phyloP scores from a whole-genome alignment of 495 filamentous ascomycete genomes.

The Neurospora pannonica region DNA sequence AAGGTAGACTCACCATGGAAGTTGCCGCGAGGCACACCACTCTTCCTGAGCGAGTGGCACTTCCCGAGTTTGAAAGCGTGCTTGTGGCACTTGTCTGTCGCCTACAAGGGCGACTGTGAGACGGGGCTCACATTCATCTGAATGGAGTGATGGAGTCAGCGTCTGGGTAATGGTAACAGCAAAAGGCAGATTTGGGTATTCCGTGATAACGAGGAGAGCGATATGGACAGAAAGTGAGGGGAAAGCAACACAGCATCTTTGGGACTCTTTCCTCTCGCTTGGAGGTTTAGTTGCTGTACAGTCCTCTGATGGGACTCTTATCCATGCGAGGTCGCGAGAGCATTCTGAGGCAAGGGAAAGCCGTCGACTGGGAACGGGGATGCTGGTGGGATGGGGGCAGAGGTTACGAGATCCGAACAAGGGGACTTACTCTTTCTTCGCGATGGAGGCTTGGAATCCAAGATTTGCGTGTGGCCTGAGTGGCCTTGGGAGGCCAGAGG shows the following conservation, averaged over 20 bases:
- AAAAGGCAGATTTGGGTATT: not conserved
- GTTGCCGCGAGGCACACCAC: not conserved
- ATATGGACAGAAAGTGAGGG: not conserved
- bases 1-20: not conserved
- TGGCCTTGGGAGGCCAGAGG: not conserved
- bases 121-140: not conserved
- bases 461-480: not conserved
- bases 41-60: not conserved
- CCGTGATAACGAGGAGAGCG: not conserved
- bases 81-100: not conserved
- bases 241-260: not conserved
- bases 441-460: not conserved
- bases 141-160: not conserved
- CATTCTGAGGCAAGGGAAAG: not conserved
- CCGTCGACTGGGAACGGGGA: not conserved
- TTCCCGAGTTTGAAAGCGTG: not conserved
- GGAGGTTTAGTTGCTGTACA: not conserved
- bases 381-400: not conserved
- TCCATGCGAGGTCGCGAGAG: not conserved
- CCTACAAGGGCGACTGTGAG: not conserved
- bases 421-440: not conserved
- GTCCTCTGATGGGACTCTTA: not conserved
- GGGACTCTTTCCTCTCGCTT: not conserved
- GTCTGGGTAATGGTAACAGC: not conserved
- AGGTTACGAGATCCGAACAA: not conserved